A percentile compares a stretch with the other conserved stretches of the same genome.
phyloP scores from a whole-genome alignment of 202 grass and related monocot species.

The Eragrostis tef region DNA sequence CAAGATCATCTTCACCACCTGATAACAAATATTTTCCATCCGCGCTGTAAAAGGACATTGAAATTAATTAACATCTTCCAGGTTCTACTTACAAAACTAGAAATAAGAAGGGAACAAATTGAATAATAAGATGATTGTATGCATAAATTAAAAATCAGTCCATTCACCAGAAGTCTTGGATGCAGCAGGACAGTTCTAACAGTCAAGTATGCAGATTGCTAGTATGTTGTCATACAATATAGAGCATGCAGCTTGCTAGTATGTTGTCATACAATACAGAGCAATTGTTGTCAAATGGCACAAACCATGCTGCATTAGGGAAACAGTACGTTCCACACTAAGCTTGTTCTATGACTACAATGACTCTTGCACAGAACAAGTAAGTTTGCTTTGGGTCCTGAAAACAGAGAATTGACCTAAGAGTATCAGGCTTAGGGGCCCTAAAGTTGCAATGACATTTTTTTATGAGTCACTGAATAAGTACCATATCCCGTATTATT shows the following conservation, averaged over 20 bases:
- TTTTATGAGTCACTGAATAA: background rate
- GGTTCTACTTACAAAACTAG: background rate
- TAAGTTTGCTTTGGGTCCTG: background rate
- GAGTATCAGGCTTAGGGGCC: background rate
- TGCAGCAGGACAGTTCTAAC: background rate
- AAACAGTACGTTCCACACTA: constrained; percentile 22
- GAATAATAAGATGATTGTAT: constrained; percentile 23
- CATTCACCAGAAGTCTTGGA: background rate
- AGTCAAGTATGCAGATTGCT: background rate
- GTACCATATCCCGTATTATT: background rate
- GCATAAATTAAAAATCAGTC: constrained; percentile 37
- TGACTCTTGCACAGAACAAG: constrained; percentile 1
- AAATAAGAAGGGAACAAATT: background rate
- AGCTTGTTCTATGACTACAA: constrained; percentile 21
- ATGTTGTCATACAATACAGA: background rate
- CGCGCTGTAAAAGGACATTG: constrained; percentile 50
- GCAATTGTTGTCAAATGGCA: constrained; percentile 13
- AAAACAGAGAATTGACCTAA: background rate
- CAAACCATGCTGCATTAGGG: constrained; percentile 27
- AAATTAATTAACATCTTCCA: constrained; percentile 38
- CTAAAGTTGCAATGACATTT: background rate
- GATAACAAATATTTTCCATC: constrained; percentile 93
- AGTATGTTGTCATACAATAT: no score
- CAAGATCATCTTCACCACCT: constrained; percentile 94
- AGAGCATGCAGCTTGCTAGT: background rate